Percentiles rank a stretch among this genome's conserved stretches.
Evolutionary conservation across 1,284 basidiomycete genomes (phyloP).

Genomic region (Kwoniella shivajii): DNA sequence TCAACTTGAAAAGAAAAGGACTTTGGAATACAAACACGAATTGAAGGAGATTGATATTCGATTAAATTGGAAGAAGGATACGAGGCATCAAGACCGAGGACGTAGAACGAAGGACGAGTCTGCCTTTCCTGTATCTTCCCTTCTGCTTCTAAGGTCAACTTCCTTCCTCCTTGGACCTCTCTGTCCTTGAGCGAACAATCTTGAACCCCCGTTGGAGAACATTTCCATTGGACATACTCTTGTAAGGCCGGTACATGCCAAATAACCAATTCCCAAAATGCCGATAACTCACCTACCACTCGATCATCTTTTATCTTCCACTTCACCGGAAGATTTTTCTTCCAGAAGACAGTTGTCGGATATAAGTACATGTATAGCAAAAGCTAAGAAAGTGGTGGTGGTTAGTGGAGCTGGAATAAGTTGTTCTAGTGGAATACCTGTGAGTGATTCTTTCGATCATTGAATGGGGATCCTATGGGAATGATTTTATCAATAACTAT

Average conservation of each 20-base stretch:
- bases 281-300: constrained; percentile 40
- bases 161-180: too few relatives aligned
- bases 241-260: background rate
- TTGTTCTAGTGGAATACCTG: constrained; percentile 89
- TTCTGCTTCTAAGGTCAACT: too few relatives aligned
- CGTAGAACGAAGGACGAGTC: too few relatives aligned
- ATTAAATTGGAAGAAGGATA: too few relatives aligned
- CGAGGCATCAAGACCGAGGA: too few relatives aligned
- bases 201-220: background rate
- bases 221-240: background rate
- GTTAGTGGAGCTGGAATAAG: constrained; percentile 91
- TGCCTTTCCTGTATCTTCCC: too few relatives aligned
- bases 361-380: constrained; percentile 73
- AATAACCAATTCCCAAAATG: constrained; percentile 28
- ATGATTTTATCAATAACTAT: background rate
- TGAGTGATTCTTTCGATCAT: constrained; percentile 54
- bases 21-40: too few relatives aligned
- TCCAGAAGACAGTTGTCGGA: constrained; percentile 59
- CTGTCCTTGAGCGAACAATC: too few relatives aligned
- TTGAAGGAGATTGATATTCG: too few relatives aligned
- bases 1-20: too few relatives aligned
- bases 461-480: background rate
- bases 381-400: constrained; percentile 79
- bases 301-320: constrained; percentile 30
- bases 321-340: constrained; percentile 26